These are phyloP conservation scores for Boletus barrowsii DNA, from an alignment of 768 basidiomycete genomes.

Conservation along the genomic window DNA sequence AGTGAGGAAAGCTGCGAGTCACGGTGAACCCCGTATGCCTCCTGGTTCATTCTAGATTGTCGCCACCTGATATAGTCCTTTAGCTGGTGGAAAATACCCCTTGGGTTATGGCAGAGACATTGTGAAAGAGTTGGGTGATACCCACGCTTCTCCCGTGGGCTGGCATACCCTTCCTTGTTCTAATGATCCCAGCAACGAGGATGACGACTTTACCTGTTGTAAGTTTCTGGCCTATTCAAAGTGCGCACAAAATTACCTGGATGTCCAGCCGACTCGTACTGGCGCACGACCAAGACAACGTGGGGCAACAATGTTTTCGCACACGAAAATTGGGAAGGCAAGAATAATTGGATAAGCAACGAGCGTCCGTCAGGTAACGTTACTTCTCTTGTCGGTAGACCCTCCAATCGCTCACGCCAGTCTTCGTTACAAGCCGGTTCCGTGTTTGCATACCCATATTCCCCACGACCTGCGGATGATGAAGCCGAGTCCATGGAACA, in stretches of 20 bases:
- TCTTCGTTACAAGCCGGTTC: slow-evolving; percentile 5
- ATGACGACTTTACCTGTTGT: slow-evolving; percentile 14
- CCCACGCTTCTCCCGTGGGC: slow-evolving; percentile 77
- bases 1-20: slow-evolving; percentile 13
- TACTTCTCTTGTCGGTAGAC: neutral
- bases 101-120: slow-evolving; percentile 29
- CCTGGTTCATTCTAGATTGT: neutral
- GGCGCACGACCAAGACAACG: slow-evolving; percentile 73
- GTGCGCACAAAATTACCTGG: neutral
- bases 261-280: slow-evolving; percentile 35
- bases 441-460: slow-evolving; percentile 73
- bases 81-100: slow-evolving; percentile 5
- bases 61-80: neutral
- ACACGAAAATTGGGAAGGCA: slow-evolving; percentile 90
- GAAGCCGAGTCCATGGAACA: slow-evolving; percentile 56
- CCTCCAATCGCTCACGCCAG: neutral
- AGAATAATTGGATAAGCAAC: slow-evolving; percentile 63
- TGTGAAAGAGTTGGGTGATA: slow-evolving; percentile 69
- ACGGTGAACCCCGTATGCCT: slow-evolving; percentile 17
- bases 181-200: slow-evolving; percentile 53
- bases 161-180: slow-evolving; percentile 84
- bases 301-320: slow-evolving; percentile 92
- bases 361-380: slow-evolving; percentile 64
- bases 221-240: neutral
- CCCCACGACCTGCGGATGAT: slow-evolving; percentile 56